phyloP scores from a whole-genome alignment of 2,329 filamentous ascomycete genomes.

The Zymoseptoria crescenta region DNA sequence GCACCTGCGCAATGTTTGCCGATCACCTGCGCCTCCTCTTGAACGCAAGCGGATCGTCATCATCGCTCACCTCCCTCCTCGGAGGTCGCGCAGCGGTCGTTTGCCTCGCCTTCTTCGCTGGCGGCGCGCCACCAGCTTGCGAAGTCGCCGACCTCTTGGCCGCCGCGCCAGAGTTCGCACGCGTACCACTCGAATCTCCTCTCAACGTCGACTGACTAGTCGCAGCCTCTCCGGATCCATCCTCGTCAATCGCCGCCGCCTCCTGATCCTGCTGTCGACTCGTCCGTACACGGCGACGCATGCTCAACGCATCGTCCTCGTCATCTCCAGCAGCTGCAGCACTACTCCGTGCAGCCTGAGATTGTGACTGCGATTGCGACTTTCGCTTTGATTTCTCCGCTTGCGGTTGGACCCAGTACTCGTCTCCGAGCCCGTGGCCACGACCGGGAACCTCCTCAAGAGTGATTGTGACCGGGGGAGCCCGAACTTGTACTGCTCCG shows the following conservation, averaged over 20 bases:
- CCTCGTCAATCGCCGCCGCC: conserved; percentile 7
- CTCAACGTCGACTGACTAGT: conserved; percentile 15
- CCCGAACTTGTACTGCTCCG: neutral
- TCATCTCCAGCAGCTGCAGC: conserved; percentile 7
- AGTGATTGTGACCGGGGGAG: conserved; percentile 53
- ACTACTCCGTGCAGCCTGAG: conserved; percentile 1
- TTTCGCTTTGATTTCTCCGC: conserved; percentile 12
- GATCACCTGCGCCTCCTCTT: conserved; percentile 29
- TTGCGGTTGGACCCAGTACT: conserved; percentile 59
- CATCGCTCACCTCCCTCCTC: conserved; percentile 42
- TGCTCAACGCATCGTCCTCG: conserved; percentile 19
- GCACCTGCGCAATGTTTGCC: no score
- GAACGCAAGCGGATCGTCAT: conserved; percentile 46
- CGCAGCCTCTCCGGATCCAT: conserved; percentile 10
- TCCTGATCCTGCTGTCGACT: conserved; percentile 25
- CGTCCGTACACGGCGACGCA: conserved; percentile 24
- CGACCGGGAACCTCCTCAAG: conserved; percentile 65
- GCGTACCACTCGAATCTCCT: conserved; percentile 18
- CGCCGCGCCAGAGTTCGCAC: conserved; percentile 12
- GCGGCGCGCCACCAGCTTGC: conserved; percentile 13
- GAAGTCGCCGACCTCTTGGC: conserved; percentile 23
- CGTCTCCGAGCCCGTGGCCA: conserved; percentile 65
- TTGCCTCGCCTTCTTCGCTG: conserved; percentile 28
- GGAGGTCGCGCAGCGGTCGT: conserved; percentile 17
- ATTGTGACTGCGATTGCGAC: conserved; percentile 15